A percentile compares a stretch with the other conserved stretches of the same genome.
These are phyloP conservation scores for Edaphochlamys debaryana DNA, from an alignment of 139 green algal genomes.

Conservation along the genomic window DNA sequence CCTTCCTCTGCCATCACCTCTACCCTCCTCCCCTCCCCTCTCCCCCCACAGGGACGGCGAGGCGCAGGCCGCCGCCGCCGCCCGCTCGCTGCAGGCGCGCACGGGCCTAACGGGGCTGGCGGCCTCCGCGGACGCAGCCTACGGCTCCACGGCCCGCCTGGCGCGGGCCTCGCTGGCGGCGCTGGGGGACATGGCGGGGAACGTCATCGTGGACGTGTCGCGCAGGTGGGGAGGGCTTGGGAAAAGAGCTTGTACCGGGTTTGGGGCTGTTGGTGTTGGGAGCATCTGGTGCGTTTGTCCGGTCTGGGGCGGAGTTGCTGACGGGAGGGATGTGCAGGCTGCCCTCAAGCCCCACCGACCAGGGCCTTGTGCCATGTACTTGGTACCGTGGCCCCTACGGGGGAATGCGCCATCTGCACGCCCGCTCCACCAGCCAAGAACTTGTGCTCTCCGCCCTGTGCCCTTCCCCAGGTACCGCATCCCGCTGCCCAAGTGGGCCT, in stretches of 20 bases:
- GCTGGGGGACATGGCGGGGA: slow-evolving; percentile 16
- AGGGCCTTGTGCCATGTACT: too few relatives aligned
- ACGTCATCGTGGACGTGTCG: slow-evolving; percentile 7
- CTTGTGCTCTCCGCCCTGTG: too few relatives aligned
- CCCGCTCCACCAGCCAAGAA: too few relatives aligned
- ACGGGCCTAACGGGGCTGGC: neutral
- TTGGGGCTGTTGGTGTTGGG: neutral
- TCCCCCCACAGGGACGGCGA: slow-evolving; percentile 1
- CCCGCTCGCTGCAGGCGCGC: neutral
- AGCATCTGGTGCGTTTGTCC: too few relatives aligned
- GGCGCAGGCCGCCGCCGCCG: neutral
- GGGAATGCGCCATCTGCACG: too few relatives aligned
- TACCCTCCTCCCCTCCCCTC: neutral
- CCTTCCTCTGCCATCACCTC: too few relatives aligned
- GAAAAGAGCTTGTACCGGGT: neutral
- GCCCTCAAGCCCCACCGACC: too few relatives aligned
- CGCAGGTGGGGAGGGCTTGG: slow-evolving; percentile 1
- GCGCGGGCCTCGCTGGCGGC: slow-evolving; percentile 19
- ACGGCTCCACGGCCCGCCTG: slow-evolving; percentile 11
- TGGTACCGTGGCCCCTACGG: too few relatives aligned
- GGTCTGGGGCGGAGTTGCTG: too few relatives aligned
- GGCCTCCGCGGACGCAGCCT: slow-evolving; percentile 9
- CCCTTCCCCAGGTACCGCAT: slow-evolving; percentile 16
- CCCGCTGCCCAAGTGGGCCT: slow-evolving; percentile 31
- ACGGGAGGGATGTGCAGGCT: too few relatives aligned